Percentiles rank a stretch among this genome's conserved stretches.
Evolutionary conservation across 2,329 filamentous ascomycete genomes (phyloP).

Genomic region (Neofusicoccum sp.): DNA sequence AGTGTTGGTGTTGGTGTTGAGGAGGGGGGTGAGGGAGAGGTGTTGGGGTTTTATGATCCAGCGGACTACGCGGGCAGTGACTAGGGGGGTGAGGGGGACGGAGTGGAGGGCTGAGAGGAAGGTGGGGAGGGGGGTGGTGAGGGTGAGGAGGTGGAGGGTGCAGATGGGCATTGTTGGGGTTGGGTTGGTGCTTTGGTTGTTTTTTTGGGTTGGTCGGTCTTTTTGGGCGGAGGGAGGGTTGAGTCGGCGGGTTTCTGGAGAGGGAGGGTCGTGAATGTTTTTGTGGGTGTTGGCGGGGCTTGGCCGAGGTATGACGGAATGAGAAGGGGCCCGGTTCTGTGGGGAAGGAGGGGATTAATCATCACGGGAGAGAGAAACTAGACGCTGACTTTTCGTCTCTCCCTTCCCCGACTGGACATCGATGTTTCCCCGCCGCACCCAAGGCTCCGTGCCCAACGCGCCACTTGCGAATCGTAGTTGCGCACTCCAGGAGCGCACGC

Average conservation of each 20-base stretch:
- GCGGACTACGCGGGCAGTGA: conserved; percentile 47
- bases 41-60: conserved; percentile 54
- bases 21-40: conserved; percentile 46
- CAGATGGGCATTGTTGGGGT: conserved; percentile 49
- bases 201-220: neutral
- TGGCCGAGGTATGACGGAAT: conserved; percentile 1
- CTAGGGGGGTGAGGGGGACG: conserved; percentile 43
- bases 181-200: neutral
- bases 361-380: no score
- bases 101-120: conserved; percentile 46
- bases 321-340: neutral
- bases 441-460: no score
- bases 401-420: no score
- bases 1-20: conserved; percentile 37
- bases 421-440: no score
- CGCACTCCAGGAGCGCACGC: no score
- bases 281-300: no score
- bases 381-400: no score
- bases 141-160: conserved; percentile 50
- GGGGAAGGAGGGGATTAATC: no score
- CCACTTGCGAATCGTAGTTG: no score
- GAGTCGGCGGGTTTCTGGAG: neutral
- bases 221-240: neutral
- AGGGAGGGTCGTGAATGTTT: neutral
- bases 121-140: conserved; percentile 39